These are phyloP conservation scores for Nasturtium officinale DNA, from an alignment of 345 rosid genomes.

Conservation along the genomic window DNA sequence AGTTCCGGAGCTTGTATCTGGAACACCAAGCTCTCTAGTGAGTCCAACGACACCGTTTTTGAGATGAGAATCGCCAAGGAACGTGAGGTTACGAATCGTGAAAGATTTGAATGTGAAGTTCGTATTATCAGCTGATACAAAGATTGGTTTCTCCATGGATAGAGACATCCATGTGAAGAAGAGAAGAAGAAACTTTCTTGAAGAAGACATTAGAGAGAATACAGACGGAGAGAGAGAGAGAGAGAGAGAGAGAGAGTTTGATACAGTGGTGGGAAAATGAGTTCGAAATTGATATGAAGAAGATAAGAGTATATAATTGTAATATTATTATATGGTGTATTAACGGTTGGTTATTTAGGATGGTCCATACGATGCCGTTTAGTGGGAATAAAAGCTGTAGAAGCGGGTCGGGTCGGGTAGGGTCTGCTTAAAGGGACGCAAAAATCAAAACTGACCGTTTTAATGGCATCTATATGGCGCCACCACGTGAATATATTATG, in stretches of 20 bases:
- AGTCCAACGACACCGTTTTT: conserved; percentile 78
- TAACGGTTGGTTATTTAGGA: conserved; percentile 51
- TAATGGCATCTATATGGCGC: conserved; percentile 30
- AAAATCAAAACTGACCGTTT: conserved; percentile 44
- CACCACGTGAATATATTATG: conserved; percentile 36
- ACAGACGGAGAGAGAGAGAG: conserved; percentile 9
- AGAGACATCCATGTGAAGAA: conserved; percentile 38
- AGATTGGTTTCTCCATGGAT: conserved; percentile 34
- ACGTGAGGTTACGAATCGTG: conserved; percentile 75
- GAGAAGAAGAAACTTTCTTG: conserved; percentile 57
- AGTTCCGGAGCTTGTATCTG: conserved; percentile 84
- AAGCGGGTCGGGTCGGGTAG: conserved; percentile 46
- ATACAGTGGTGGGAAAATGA: conserved; percentile 49
- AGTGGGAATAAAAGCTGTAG: neutral
- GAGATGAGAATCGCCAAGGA: conserved; percentile 90
- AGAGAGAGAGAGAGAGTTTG: conserved; percentile 11
- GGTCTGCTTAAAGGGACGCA: conserved; percentile 33
- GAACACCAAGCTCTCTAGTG: conserved; percentile 78
- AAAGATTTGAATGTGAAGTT: conserved; percentile 63
- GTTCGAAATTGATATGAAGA: conserved; percentile 56
- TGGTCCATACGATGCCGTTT: conserved; percentile 10
- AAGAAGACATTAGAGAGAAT: conserved; percentile 34
- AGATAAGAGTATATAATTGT: conserved; percentile 23
- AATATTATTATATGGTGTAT: neutral
- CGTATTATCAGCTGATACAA: conserved; percentile 39